phyloP scores from a whole-genome alignment of 192 early-diverging fungal species.

The Chytriomyces sp. region DNA sequence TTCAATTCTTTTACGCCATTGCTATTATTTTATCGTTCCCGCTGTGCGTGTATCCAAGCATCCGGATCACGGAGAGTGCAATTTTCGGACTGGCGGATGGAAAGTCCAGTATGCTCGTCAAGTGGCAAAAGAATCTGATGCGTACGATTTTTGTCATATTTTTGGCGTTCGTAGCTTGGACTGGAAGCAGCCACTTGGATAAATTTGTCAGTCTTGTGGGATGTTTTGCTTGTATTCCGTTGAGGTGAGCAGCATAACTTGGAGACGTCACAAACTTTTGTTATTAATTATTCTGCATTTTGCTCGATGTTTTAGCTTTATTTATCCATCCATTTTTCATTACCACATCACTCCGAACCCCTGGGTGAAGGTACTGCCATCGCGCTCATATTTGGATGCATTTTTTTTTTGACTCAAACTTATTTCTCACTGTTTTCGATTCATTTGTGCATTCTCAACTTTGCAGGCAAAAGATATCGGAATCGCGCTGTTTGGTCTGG shows the following conservation, averaged over 20 bases:
- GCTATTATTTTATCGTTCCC: conserved; percentile 95
- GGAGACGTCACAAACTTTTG: conserved; percentile 1
- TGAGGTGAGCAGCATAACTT: conserved; percentile 29
- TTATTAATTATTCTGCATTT: conserved; percentile 22
- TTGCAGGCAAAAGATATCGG: conserved; percentile 57
- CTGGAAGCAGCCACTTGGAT: conserved; percentile 77
- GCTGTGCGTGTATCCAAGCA: conserved; percentile 89
- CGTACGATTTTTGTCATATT: conserved; percentile 68
- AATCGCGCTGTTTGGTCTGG: conserved; percentile 65
- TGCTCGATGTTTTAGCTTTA: conserved; percentile 58
- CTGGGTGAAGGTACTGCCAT: conserved; percentile 34
- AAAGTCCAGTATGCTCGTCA: conserved; percentile 76
- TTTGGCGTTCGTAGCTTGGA: conserved; percentile 76
- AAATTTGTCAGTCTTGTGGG: conserved; percentile 86
- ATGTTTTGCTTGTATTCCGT: conserved; percentile 73
- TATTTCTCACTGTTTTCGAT: too few relatives aligned
- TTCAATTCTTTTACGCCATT: conserved; percentile 87
- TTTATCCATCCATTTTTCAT: conserved; percentile 89
- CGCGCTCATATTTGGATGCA: not conserved
- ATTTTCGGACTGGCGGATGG: conserved; percentile 78
- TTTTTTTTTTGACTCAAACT: not conserved
- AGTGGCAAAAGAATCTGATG: conserved; percentile 87
- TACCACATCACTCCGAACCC: conserved; percentile 47
- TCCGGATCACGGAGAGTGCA: conserved; percentile 88
- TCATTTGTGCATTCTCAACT: not conserved